Base-by-base conservation (phyloP, 78 protist genomes). In the Dictyostelium capitatum region DNA sequence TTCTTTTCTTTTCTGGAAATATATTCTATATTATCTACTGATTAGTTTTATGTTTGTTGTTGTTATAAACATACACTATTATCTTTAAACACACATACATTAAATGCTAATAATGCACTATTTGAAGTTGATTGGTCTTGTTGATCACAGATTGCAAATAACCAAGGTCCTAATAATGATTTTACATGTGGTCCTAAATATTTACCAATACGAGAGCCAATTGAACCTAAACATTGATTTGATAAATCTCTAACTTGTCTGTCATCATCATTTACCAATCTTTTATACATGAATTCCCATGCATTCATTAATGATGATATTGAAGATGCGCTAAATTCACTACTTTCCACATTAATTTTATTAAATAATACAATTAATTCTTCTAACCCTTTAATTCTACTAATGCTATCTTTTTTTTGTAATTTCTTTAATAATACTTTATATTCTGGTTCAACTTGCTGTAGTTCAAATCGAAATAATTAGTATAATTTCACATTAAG, bases 401-500 rank as follows among this genome's bases (percentile, higher is more conserved):
- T 74, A n/a, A 75, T 46, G 46, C 69, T 54, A 75, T 85, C 92
- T 37, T 85, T 85, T 56, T 85, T 85, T 46, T 30, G 43, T 28
- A 85, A 75, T 41, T 85, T 85, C 56, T 85, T 85, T 57, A 85
- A 75, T 43, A 73, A 70, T 25, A 85, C 92, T 59, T 85, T 80
- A 85, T 85, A 85, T 62, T 85, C 83, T 73, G 92, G 80, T 73
- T 85, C 92, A 20, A 85, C 67, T 75, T 85, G 92, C 91, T 83
- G n/a, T 69, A 23, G 1, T 41, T 43, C n/a, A n/a, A n/a, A n/a
- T n/a, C n/a, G n/a, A n/a, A n/a, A n/a, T n/a, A n/a, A n/a, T n/a
- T n/a, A n/a, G 17, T 15, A 14, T 19, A 54, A 17, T 19, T 6
- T 17, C 14, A 53, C 17, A 54, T 54, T 54, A 56, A 56, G n/a